Conservation (phyloP, 306 rosid genomes). For the Corylus americana region DNA sequence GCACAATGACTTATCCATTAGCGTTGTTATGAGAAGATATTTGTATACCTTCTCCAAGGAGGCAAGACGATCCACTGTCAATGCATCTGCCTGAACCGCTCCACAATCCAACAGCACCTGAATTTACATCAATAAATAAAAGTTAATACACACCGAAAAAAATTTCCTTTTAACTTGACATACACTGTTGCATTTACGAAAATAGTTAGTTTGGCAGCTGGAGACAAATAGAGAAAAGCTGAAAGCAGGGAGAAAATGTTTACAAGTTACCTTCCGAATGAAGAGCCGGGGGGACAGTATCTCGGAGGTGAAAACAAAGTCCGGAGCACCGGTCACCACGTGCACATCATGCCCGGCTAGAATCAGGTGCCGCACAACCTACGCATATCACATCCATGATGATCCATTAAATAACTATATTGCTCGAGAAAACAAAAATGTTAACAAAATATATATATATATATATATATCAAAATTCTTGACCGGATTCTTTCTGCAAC, state of each 20-base stretch:
- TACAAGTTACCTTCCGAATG: slow-evolving; percentile 70
- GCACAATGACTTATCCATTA: background rate
- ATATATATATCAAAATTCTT: background rate
- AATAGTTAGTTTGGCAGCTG: no score
- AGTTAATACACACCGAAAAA: no score
- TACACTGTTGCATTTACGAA: no score
- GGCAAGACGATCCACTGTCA: slow-evolving; percentile 96
- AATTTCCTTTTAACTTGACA: no score
- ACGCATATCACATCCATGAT: slow-evolving; percentile 3
- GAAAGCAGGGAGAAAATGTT: background rate
- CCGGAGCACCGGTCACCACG: slow-evolving; percentile 93
- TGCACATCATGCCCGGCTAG: slow-evolving; percentile 92
- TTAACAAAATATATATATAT: no score
- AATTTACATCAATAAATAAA: background rate
- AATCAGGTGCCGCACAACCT: slow-evolving; percentile 89
- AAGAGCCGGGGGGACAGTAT: slow-evolving; percentile 72
- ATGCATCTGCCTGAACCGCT: slow-evolving; percentile 96
- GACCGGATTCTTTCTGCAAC: background rate
- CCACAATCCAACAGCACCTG: slow-evolving; percentile 95
- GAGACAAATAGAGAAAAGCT: no score
- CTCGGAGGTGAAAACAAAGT: slow-evolving; percentile 85
- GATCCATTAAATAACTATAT: slow-evolving; percentile 11
- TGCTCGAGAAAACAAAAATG: background rate
- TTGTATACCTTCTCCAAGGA: slow-evolving; percentile 81
- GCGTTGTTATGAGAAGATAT: background rate